Evolutionary conservation across 441 rosid species (phyloP).

Genomic region (Pelargonium cotyledonis): DNA sequence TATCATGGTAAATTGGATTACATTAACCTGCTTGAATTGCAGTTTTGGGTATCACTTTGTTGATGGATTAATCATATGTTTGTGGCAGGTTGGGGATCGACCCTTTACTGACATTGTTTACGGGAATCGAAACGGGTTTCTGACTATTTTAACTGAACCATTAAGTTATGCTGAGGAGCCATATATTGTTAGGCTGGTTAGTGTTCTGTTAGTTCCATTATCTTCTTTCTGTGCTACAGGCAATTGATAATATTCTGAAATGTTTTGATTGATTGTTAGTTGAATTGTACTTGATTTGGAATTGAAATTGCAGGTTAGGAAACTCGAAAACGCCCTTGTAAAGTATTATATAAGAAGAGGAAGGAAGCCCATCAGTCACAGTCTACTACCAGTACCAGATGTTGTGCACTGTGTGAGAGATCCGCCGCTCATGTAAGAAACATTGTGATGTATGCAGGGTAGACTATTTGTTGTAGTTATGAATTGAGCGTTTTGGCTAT

Average conservation of each 20-base stretch:
- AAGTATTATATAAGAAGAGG: conserved; percentile 61
- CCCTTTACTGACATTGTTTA: conserved; percentile 87
- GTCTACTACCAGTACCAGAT: conserved; percentile 56
- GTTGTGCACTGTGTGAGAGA: conserved; percentile 48
- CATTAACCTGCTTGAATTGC: conserved; percentile 18
- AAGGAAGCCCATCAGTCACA: conserved; percentile 54
- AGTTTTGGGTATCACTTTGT: conserved; percentile 3
- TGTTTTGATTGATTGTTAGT: conserved; percentile 6
- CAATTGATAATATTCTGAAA: not conserved
- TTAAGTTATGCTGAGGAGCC: conserved; percentile 78
- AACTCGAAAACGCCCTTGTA: conserved; percentile 55
- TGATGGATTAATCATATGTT: conserved; percentile 16
- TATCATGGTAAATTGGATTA: conserved; percentile 53
- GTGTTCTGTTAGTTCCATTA: conserved; percentile 20
- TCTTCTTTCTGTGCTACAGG: conserved; percentile 3
- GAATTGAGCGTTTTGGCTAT: not conserved
- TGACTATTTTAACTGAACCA: conserved; percentile 75
- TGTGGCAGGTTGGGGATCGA: conserved; percentile 84
- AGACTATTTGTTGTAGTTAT: conserved; percentile 17
- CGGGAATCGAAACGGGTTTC: conserved; percentile 80
- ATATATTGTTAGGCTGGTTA: conserved; percentile 87
- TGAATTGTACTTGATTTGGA: not conserved
- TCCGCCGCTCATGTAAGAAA: conserved; percentile 35
- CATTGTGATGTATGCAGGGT: conserved; percentile 22
- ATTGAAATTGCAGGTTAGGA: conserved; percentile 51